Conservation (phyloP, 371 early-diverging fungal species). For the Saksenaea vasiformis region DNA sequence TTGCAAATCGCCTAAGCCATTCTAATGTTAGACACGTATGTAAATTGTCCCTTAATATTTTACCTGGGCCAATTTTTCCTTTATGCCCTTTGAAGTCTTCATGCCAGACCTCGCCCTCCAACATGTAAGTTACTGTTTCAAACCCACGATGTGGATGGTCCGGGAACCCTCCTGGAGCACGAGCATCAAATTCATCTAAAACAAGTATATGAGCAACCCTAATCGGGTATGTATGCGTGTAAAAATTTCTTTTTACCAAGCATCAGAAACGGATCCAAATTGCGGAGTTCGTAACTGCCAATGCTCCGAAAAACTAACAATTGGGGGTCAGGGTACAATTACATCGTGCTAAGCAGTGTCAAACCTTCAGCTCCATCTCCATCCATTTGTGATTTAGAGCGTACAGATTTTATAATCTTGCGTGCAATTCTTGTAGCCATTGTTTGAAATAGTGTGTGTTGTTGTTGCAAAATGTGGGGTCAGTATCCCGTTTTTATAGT, state of each 20-base stretch:
- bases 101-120: constrained; percentile 74
- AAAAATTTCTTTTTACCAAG: constrained; percentile 35
- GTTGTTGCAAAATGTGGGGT: background rate
- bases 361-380: constrained; percentile 53
- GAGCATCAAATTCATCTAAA: constrained; percentile 69
- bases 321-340: background rate
- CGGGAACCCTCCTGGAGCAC: constrained; percentile 57
- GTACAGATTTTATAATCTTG: constrained; percentile 28
- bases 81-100: constrained; percentile 84
- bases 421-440: constrained; percentile 16
- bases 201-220: background rate
- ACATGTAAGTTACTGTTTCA: constrained; percentile 81
- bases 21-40: constrained; percentile 8
- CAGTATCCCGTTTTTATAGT: background rate
- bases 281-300: constrained; percentile 62
- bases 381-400: constrained; percentile 44
- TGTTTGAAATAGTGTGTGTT: background rate
- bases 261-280: constrained; percentile 85
- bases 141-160: constrained; percentile 79
- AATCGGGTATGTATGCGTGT: background rate
- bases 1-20: constrained; percentile 33
- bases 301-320: constrained; percentile 72
- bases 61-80: constrained; percentile 73
- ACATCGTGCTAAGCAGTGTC: background rate
- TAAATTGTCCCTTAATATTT: constrained; percentile 35